These are phyloP conservation scores for Penicillium expansum DNA, from an alignment of 2,329 filamentous ascomycete species.

Conservation along the genomic window DNA sequence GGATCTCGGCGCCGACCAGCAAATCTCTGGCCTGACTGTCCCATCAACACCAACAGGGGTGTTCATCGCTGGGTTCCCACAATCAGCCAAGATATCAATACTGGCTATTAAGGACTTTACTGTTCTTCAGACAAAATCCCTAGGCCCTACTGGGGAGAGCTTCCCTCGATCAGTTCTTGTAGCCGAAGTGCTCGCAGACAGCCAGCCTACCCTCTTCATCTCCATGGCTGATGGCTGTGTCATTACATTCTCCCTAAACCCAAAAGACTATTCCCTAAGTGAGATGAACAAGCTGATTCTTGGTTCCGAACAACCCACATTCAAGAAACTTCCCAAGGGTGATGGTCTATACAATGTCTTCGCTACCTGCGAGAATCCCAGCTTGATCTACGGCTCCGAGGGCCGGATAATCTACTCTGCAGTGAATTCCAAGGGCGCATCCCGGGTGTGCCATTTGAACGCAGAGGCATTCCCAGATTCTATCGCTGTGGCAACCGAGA, in stretches of 20 bases:
- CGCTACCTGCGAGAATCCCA: constrained; percentile 90
- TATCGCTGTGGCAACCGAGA: constrained; percentile 74
- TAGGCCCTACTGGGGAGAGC: constrained; percentile 66
- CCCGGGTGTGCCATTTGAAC: constrained; percentile 78
- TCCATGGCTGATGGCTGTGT: constrained; percentile 92
- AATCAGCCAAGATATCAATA: constrained; percentile 74
- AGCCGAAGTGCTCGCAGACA: constrained; percentile 67
- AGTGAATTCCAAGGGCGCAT: constrained; percentile 83
- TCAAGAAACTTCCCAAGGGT: constrained; percentile 71
- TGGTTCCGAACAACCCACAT: constrained; percentile 77
- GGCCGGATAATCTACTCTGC: constrained; percentile 89
- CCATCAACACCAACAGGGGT: constrained; percentile 61
- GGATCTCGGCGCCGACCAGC: constrained; percentile 63
- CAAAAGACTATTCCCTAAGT: constrained; percentile 60
- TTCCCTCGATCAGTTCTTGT: constrained; percentile 80
- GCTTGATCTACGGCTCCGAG: constrained; percentile 85
- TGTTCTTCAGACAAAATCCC: constrained; percentile 61
- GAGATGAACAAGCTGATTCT: constrained; percentile 78
- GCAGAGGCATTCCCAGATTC: constrained; percentile 75
- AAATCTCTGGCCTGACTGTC: constrained; percentile 81
- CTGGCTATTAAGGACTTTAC: constrained; percentile 66
- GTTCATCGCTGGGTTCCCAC: constrained; percentile 85
- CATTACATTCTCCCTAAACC: constrained; percentile 73
- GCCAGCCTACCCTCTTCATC: constrained; percentile 75
- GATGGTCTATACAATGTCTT: constrained; percentile 75